A percentile compares a stretch with the other conserved stretches of the same genome.
Conservation (phyloP, 768 basidiomycete genomes). For the Pleurotus sapidus region DNA sequence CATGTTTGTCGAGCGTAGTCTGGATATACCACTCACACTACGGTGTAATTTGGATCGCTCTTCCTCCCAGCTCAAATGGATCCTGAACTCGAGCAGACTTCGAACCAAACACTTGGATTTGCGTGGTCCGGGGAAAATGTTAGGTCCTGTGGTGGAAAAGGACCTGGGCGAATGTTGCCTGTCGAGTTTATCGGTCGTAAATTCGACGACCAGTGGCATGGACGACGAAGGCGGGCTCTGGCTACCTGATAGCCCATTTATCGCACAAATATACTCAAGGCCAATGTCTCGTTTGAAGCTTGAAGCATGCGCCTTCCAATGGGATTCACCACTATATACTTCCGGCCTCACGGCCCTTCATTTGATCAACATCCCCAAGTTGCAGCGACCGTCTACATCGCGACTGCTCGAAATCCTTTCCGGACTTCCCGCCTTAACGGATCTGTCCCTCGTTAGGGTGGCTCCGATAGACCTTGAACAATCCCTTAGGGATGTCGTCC, state of each 20-base stretch:
- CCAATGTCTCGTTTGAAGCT: neutral
- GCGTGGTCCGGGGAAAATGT: neutral
- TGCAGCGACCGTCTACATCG: neutral
- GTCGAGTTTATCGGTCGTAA: neutral
- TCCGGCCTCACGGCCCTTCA: neutral
- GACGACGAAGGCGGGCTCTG: neutral
- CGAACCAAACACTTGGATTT: neutral
- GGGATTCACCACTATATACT: neutral
- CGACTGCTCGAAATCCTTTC: neutral
- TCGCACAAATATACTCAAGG: neutral
- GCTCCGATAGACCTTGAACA: neutral
- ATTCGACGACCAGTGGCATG: neutral
- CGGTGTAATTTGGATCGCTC: neutral
- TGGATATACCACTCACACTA: neutral
- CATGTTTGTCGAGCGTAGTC: neutral
- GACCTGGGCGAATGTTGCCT: neutral
- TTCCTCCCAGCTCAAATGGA: neutral
- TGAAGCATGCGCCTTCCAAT: neutral
- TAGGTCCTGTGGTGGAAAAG: neutral
- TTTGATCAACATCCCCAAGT: neutral
- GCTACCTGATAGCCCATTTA: slow-evolving; percentile 2
- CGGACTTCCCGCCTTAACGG: neutral
- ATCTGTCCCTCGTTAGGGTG: neutral
- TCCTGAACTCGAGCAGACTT: neutral
- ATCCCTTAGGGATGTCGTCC: neutral